Percentiles rank a stretch among this genome's conserved stretches.
Evolutionary conservation across 2,329 filamentous ascomycete genomes (phyloP).

Genomic region (Calonectria montana): DNA sequence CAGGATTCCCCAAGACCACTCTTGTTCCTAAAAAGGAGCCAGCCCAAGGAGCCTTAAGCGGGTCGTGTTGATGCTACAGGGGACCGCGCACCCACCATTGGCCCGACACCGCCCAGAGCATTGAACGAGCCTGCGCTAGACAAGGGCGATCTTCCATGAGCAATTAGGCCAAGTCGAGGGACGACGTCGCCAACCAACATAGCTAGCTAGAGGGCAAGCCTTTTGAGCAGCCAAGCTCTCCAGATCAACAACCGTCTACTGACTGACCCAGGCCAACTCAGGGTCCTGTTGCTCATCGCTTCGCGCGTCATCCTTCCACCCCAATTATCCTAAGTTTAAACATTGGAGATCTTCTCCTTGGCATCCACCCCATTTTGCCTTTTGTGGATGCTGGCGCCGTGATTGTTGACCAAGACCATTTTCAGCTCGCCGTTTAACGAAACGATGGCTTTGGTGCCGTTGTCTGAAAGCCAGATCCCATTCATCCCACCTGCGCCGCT

Average conservation of each 20-base stretch:
- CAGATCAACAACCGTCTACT: constrained; percentile 17
- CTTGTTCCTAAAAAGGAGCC: constrained; percentile 7
- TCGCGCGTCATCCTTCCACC: background rate
- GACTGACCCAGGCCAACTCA: background rate
- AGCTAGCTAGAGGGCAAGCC: constrained; percentile 3
- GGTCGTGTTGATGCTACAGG: constrained; percentile 45
- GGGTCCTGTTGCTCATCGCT: constrained; percentile 8
- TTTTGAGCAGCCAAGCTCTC: background rate
- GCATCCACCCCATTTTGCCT: background rate
- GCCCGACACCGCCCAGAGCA: constrained; percentile 40
- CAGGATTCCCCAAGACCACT: constrained; percentile 46
- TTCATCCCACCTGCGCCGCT: constrained; percentile 16
- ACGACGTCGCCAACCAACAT: constrained; percentile 28
- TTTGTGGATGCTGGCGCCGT: background rate
- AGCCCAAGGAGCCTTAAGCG: constrained; percentile 40
- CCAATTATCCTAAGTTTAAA: background rate
- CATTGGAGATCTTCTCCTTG: background rate
- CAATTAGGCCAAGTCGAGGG: constrained; percentile 27
- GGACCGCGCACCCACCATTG: constrained; percentile 40
- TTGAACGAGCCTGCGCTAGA: constrained; percentile 47
- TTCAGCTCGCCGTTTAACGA: constrained; percentile 23
- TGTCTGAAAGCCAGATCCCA: constrained; percentile 23
- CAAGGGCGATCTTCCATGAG: constrained; percentile 35
- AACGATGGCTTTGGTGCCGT: constrained; percentile 26
- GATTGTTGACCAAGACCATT: background rate